Evolutionary conservation across 768 basidiomycete genomes (phyloP), one percentile per base, ranked within the genome.

Genomic region (Psilocybe tampanensis): DNA sequence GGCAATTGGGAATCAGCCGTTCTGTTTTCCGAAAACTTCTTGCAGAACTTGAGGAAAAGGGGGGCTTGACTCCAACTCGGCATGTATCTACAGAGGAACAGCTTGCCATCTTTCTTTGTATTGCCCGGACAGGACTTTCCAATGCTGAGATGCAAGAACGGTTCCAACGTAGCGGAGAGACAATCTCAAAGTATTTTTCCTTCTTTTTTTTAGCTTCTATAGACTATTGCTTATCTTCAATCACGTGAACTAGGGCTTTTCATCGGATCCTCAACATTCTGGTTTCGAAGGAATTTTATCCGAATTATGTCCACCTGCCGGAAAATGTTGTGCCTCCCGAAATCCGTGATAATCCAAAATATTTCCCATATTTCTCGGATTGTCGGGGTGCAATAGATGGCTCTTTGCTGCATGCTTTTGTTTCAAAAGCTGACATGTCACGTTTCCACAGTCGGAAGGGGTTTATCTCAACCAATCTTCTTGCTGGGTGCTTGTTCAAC

Each of bases 121-220:
- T 69, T 41, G 60, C 63, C 6, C 59, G 64, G 1, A 73, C 68
- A 32, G 73, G 74, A 2, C 39, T 61, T 15, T 52, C 66, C 0
- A 67, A 64, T 56, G 45, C 61, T 5, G 63, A 70, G 41, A 56
- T 73, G 41, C 66, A 69, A 53, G 75, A 77, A 48, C 51, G 66
- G 8, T 78, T 79, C 56, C 76, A 77, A 57, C 51, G 66, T 2
- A 72, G 72, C 60, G 70, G 66, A 11, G 73, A 73, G 22, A 77
- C 75, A 1, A 72, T 78, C 17, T 72, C 69, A n/a, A 68, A 69
- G 75, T 73, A 55, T 22, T 19, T 50, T 32, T 13, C 22, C 15
- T 51, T 3, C 15, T 26, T 52, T 50, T 44, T 41, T 44, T 6
- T 29, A 29, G 22, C 22, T 18, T 32, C n/a, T 18, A 19, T 15